phyloP scores from a whole-genome alignment of 148 eudicot species.

The Talinum fruticosum region DNA sequence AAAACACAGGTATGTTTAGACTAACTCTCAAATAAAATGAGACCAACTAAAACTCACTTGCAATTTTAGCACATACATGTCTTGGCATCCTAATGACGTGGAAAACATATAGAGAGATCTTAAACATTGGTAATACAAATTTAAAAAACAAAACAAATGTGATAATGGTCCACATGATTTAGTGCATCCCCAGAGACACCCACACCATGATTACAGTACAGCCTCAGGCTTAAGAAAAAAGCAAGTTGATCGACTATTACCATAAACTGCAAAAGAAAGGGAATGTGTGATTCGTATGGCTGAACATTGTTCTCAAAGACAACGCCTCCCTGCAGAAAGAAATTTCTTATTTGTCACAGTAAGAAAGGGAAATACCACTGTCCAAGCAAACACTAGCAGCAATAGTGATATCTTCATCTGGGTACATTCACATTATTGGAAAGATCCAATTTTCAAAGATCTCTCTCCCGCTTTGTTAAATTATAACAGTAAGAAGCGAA shows the following conservation, averaged over 20 bases:
- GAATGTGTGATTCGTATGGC: constrained; percentile 96
- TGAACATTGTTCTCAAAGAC: constrained; percentile 70
- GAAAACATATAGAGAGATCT: neutral
- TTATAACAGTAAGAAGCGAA: too few relatives aligned
- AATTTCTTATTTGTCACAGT: neutral
- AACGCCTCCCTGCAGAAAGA: constrained; percentile 64
- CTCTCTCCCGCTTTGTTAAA: neutral
- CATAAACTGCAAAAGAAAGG: constrained; percentile 92
- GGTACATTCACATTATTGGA: neutral
- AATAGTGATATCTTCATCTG: neutral
- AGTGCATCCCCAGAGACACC: neutral
- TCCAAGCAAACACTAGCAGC: constrained; percentile 2
- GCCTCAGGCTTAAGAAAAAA: neutral
- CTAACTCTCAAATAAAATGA: neutral
- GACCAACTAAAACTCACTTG: neutral
- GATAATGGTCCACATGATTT: neutral
- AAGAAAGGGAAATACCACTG: neutral
- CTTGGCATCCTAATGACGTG: neutral
- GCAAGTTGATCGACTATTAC: constrained; percentile 29
- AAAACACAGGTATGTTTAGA: too few relatives aligned
- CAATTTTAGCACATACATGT: neutral
- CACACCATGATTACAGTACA: neutral
- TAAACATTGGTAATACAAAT: neutral
- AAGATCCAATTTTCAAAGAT: neutral
- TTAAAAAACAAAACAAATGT: neutral